A percentile compares a stretch with the other conserved stretches of the same genome.
phyloP scores from a whole-genome alignment of 2,329 filamentous ascomycete genomes.

The Fusarium palustre region DNA sequence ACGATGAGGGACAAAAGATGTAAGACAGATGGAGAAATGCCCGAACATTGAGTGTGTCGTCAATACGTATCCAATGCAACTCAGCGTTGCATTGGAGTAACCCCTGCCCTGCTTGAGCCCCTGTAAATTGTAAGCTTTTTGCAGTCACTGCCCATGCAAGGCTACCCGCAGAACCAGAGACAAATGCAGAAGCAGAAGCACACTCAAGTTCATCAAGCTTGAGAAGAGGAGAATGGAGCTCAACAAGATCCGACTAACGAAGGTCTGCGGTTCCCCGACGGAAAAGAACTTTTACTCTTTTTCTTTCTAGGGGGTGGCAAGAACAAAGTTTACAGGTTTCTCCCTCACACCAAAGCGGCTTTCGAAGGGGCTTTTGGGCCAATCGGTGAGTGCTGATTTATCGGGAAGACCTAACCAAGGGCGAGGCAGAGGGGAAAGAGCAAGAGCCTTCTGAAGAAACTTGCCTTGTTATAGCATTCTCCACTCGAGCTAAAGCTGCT shows the following conservation, averaged over 20 bases:
- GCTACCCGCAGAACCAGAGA: slow-evolving; percentile 19
- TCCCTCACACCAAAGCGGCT: not conserved
- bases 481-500: slow-evolving; percentile 24
- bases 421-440: not conserved
- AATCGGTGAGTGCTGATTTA: slow-evolving; percentile 26
- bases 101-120: slow-evolving; percentile 27
- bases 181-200: not conserved
- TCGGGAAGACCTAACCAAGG: slow-evolving; percentile 7
- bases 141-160: slow-evolving; percentile 20
- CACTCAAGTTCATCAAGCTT: not conserved
- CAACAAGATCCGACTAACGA: not conserved
- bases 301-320: not conserved
- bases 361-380: slow-evolving; percentile 10
- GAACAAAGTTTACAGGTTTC: not conserved
- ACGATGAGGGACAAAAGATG: not conserved
- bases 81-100: slow-evolving; percentile 31
- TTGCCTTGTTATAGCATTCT: not conserved
- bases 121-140: slow-evolving; percentile 6
- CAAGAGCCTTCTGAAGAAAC: not conserved
- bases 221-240: not conserved
- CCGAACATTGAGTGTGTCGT: slow-evolving; percentile 30
- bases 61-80: slow-evolving; percentile 29
- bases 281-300: not conserved
- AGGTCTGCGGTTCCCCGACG: not conserved
- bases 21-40: slow-evolving; percentile 20